Percentiles rank a stretch among this genome's conserved stretches.
Evolutionary conservation across 345 rosid genomes (phyloP).

Genomic region (Eucalyptus erythrocorys): DNA sequence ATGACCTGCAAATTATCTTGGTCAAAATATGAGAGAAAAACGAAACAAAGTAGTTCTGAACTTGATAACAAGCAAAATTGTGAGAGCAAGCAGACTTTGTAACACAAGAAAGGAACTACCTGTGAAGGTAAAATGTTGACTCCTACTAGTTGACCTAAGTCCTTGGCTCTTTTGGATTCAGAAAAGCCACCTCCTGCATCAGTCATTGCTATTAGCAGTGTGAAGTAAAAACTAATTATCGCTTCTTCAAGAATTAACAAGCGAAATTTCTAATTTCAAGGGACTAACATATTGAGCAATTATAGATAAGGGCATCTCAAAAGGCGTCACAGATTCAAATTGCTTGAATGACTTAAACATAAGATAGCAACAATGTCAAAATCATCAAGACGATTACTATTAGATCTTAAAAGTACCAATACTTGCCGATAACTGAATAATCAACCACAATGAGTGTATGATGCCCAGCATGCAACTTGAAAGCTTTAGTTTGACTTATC

Average conservation of each 20-base stretch:
- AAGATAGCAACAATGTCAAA: neutral
- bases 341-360: neutral
- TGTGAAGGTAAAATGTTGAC: constrained; percentile 49
- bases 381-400: neutral
- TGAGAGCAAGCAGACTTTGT: neutral
- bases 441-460: neutral
- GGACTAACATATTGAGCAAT: neutral
- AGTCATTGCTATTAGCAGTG: neutral
- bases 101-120: constrained; percentile 10
- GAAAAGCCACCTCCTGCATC: constrained; percentile 75
- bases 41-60: neutral
- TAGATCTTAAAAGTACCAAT: neutral
- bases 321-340: neutral
- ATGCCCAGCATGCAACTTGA: neutral
- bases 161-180: constrained; percentile 66
- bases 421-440: neutral
- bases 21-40: neutral
- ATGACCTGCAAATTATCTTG: constrained; percentile 36
- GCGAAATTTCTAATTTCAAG: neutral
- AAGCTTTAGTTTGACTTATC: neutral
- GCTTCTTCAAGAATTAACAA: neutral
- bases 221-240: neutral
- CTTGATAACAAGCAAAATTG: neutral
- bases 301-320: neutral
- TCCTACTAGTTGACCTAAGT: constrained; percentile 49